These are phyloP conservation scores for Aspergillus hiratsukae DNA, from an alignment of 2,329 filamentous ascomycete genomes.

Conservation along the genomic window DNA sequence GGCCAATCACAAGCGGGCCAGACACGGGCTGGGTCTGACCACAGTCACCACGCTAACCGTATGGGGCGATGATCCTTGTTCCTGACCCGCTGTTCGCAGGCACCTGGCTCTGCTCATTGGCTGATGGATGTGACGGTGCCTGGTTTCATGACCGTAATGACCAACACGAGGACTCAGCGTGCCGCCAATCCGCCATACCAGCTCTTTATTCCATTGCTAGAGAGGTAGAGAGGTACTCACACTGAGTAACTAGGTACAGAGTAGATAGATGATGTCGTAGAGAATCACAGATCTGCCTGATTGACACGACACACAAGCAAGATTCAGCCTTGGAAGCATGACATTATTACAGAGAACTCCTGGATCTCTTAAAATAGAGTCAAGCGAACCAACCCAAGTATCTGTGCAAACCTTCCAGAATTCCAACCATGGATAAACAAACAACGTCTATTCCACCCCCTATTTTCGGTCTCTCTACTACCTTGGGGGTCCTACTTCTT, in stretches of 20 bases:
- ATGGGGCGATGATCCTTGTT: not conserved
- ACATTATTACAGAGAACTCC: not conserved
- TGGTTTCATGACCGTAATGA: slow-evolving; percentile 20
- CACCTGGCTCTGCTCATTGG: slow-evolving; percentile 5
- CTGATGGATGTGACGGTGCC: slow-evolving; percentile 14
- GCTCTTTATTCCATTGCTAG: not conserved
- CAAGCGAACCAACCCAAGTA: not conserved
- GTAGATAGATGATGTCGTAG: not conserved
- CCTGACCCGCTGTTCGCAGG: slow-evolving; percentile 3
- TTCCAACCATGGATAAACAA: too few relatives aligned
- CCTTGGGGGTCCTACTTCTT: too few relatives aligned
- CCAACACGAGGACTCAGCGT: slow-evolving; percentile 6
- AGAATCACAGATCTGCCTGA: not conserved
- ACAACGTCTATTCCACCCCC: not conserved
- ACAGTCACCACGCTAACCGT: slow-evolving; percentile 2
- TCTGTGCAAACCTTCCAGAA: not conserved
- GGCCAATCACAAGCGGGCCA: slow-evolving; percentile 11
- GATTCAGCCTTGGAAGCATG: not conserved
- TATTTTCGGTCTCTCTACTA: not conserved
- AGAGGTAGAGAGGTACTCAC: too few relatives aligned
- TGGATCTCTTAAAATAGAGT: not conserved
- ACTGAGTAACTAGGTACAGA: not conserved
- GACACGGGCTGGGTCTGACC: not conserved
- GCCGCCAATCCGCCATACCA: not conserved
- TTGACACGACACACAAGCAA: not conserved